Conservation (phyloP, 805 yeast genomes). For the Yarrowia divulgata region DNA sequence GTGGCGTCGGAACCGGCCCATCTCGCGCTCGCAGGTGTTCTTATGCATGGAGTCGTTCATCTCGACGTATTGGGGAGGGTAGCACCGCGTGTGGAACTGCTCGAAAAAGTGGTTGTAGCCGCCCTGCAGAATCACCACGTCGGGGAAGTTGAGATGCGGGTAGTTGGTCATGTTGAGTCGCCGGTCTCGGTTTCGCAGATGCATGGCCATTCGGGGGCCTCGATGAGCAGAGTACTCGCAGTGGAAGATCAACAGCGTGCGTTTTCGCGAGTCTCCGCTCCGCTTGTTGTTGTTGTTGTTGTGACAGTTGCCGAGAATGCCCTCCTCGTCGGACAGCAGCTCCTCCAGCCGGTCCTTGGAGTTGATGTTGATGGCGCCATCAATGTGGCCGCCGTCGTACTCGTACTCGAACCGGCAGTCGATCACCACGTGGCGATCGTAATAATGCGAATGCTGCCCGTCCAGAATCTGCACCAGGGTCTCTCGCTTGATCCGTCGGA, state of each 20-base stretch:
- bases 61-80: constrained; percentile 80
- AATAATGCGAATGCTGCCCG: constrained; percentile 60
- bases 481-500: constrained; percentile 69
- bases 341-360: constrained; percentile 73
- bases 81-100: constrained; percentile 63
- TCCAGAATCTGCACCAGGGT: constrained; percentile 65
- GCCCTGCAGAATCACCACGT: constrained; percentile 85
- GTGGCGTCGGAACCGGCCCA: constrained; percentile 60
- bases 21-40: constrained; percentile 60
- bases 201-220: constrained; percentile 93
- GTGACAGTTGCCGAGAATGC: constrained; percentile 40
- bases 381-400: constrained; percentile 90
- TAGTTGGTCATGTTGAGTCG: constrained; percentile 72
- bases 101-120: constrained; percentile 86
- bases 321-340: constrained; percentile 54
- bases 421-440: constrained; percentile 65
- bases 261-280: constrained; percentile 44
- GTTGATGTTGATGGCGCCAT: constrained; percentile 78
- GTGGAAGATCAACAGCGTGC: constrained; percentile 77
- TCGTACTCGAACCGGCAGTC: constrained; percentile 96
- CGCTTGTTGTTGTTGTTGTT: constrained; percentile 11
- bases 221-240: constrained; percentile 93
- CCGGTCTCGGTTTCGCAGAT: constrained; percentile 84
- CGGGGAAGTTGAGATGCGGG: constrained; percentile 86
- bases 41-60: constrained; percentile 71